Conservation (phyloP, 257 asterid genomes). For the Cordia subcordata region DNA sequence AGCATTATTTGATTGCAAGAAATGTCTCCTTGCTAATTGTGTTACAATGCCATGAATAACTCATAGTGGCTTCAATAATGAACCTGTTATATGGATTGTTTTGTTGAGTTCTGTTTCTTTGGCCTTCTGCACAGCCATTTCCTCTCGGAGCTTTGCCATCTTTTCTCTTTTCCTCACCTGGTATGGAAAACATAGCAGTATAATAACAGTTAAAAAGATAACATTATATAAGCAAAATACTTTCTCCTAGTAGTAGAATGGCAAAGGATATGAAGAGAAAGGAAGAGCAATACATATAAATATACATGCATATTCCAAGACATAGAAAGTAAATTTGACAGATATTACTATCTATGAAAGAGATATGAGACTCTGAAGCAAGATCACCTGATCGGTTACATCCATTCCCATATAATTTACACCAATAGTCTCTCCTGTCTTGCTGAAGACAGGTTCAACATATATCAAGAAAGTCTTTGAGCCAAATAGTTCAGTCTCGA, state of each 20-base stretch:
- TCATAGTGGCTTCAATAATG: neutral
- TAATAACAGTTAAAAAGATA: slow-evolving; percentile 1
- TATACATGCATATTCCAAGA: too few species aligned
- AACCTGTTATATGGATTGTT: slow-evolving; percentile 66
- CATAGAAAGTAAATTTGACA: too few species aligned
- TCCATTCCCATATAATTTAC: slow-evolving; percentile 97
- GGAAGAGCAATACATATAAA: too few species aligned
- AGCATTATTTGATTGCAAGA: too few species aligned
- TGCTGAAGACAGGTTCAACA: slow-evolving; percentile 88
- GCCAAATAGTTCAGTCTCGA: slow-evolving; percentile 79
- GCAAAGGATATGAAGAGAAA: too few species aligned
- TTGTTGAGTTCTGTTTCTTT: slow-evolving; percentile 91
- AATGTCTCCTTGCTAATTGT: too few species aligned
- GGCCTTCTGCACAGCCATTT: slow-evolving; percentile 89
- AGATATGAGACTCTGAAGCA: too few species aligned
- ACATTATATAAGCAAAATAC: neutral
- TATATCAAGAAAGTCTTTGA: slow-evolving; percentile 73
- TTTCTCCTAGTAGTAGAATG: neutral
- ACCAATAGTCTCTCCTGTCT: slow-evolving; percentile 77
- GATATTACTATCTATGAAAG: too few species aligned
- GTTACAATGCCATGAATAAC: too few species aligned
- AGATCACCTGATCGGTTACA: slow-evolving; percentile 74
- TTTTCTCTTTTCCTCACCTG: slow-evolving; percentile 80
- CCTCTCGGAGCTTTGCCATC: slow-evolving; percentile 85
- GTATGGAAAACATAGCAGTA: neutral